phyloP scores from a whole-genome alignment of 1,284 basidiomycete genomes.

The Earliella scabrosa region DNA sequence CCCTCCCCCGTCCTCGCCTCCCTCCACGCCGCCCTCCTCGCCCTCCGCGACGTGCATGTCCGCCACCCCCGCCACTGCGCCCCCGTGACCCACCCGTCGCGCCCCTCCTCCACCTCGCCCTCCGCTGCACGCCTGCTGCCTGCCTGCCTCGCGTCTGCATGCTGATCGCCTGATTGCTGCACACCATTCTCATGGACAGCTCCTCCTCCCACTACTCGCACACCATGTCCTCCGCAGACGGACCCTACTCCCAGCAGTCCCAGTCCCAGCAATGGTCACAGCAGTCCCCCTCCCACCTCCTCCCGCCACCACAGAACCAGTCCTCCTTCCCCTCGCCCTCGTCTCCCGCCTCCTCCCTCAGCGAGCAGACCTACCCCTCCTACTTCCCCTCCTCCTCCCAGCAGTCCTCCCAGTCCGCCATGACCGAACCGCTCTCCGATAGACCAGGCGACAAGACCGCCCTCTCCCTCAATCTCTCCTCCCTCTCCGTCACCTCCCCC shows the following conservation, averaged over 20 bases:
- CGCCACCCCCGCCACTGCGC: too few relatives aligned
- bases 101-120: not conserved
- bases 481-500: conserved; percentile 65
- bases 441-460: conserved; percentile 35
- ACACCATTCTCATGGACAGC: conserved; percentile 24
- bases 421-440: conserved; percentile 31
- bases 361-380: conserved; percentile 36
- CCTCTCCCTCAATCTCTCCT: conserved; percentile 70
- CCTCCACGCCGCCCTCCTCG: not conserved
- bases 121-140: not conserved
- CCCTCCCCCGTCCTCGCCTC: not conserved
- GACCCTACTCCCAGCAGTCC: conserved; percentile 33
- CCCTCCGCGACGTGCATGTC: conserved; percentile 2
- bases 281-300: conserved; percentile 35
- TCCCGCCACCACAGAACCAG: conserved; percentile 36
- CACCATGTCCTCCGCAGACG: conserved; percentile 38
- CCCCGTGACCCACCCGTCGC: not conserved
- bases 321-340: conserved; percentile 42
- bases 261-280: conserved; percentile 35
- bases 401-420: conserved; percentile 30
- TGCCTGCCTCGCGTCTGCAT: conserved; percentile 18
- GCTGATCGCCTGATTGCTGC: conserved; percentile 27
- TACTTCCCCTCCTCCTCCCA: conserved; percentile 35
- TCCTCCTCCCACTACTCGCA: conserved; percentile 31
- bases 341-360: conserved; percentile 38